Evolutionary conservation across 2,329 filamentous ascomycete species (phyloP), one percentile per base, ranked within the genome.

Genomic region (Clonostachys byssicola): DNA sequence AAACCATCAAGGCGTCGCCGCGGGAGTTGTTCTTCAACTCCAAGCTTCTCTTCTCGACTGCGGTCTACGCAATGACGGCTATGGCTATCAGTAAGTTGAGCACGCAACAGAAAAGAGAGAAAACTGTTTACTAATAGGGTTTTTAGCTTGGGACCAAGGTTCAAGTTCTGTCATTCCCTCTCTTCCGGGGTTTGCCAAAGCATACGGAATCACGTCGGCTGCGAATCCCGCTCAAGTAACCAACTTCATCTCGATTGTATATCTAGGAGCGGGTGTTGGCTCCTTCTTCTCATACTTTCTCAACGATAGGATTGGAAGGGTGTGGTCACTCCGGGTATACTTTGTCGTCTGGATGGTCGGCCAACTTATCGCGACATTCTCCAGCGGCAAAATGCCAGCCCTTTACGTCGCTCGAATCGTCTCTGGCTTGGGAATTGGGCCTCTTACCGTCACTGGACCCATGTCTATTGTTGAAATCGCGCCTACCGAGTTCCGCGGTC

Each of bases 291-390:
- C 64, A 7, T 71, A 66, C 55, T 66, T 69, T 52, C 48, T 69
- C 51, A 70, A 54, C 30, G 52, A 72, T 48, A 56, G 60, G 6
- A 58, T 71, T 18, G 68, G 69, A 2, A 61, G 68, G 2, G 54
- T 65, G 18, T 70, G 68, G 67, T 66, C 67, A 1, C 58, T 59
- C 7, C 61, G 68, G 1, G 52, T 71, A 2, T 72, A 73, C 52
- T 59, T 59, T 39, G 13, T 48, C 34, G 53, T 67, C 42, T 67
- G 58, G 55, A 59, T 63, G 44, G 50, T 62, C 40, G 64, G 65
- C 17, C 60, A 67, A 36, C 51, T 68, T 30, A 59, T 67, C 16
- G 59, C 62, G 3, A 63, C 56, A 7, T 58, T 60, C 40, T 52
- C 56, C 1, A 44, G 52, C 6, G 51, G 52, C n/a, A 52, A 63